These are phyloP conservation scores for Helenozyma baotianmanensis DNA, from an alignment of 805 yeast species.

Conservation along the genomic window DNA sequence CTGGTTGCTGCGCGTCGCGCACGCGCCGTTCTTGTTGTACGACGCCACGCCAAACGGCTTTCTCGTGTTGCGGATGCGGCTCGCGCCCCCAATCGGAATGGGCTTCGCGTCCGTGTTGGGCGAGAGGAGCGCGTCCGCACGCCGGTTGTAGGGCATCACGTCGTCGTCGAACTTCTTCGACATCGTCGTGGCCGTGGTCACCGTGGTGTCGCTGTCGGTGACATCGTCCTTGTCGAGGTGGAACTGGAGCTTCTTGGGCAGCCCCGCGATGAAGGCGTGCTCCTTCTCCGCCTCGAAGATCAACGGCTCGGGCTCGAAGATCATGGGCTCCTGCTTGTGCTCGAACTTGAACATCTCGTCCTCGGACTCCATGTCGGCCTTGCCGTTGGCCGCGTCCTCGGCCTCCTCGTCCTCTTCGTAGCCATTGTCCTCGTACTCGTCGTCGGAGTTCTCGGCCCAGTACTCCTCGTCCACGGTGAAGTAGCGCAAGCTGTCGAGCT, in stretches of 20 bases:
- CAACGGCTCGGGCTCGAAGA: neutral
- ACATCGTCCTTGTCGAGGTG: conserved; percentile 6
- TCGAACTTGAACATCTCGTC: conserved; percentile 9
- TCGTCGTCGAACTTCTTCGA: conserved; percentile 7
- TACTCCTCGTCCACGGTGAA: conserved; percentile 78
- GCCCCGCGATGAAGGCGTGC: neutral
- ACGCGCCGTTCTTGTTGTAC: conserved; percentile 30
- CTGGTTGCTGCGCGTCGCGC: neutral
- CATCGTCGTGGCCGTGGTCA: neutral
- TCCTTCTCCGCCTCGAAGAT: neutral
- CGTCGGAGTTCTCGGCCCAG: conserved; percentile 41
- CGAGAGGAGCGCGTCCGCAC: conserved; percentile 42
- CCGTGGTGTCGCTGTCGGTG: conserved; percentile 7
- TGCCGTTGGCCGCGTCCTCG: conserved; percentile 4
- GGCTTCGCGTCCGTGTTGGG: conserved; percentile 34
- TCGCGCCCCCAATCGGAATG: conserved; percentile 33
- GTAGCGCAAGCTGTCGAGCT: conserved; percentile 54
- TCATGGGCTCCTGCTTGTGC: neutral
- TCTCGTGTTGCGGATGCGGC: conserved; percentile 39
- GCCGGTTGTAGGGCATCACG: conserved; percentile 30
- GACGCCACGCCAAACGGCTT: conserved; percentile 67
- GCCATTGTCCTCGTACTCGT: conserved; percentile 36
- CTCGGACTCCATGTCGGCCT: conserved; percentile 4
- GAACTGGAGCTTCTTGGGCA: neutral
- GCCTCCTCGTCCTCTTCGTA: conserved; percentile 24